phyloP scores from a whole-genome alignment of 192 early-diverging fungal genomes.

The Coemansia sp. region DNA sequence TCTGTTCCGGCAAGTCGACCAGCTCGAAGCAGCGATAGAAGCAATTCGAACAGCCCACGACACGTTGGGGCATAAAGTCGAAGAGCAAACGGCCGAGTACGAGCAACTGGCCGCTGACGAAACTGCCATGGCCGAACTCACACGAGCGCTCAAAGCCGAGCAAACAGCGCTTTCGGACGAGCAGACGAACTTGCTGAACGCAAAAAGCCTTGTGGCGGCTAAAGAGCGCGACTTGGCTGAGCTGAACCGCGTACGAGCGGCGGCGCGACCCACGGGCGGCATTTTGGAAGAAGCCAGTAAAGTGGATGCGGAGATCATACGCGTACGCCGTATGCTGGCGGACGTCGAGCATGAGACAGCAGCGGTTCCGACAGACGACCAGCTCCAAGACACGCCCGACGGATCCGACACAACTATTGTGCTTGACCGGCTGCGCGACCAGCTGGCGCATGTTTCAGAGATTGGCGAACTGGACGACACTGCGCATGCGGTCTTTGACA shows the following conservation, averaged over 20 bases:
- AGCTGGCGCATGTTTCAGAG: constrained; percentile 9
- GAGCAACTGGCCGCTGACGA: constrained; percentile 38
- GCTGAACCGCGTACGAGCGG: constrained; percentile 22
- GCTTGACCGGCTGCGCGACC: constrained; percentile 33
- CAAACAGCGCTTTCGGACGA: constrained; percentile 28
- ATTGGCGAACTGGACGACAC: constrained; percentile 9
- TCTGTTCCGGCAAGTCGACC: constrained; percentile 53
- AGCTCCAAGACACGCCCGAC: constrained; percentile 38
- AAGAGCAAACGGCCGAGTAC: constrained; percentile 39
- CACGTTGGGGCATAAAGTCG: constrained; percentile 27
- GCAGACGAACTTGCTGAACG: constrained; percentile 45
- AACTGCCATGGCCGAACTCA: constrained; percentile 23
- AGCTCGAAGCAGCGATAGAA: constrained; percentile 48
- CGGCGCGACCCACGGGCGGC: constrained; percentile 14
- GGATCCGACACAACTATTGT: constrained; percentile 33
- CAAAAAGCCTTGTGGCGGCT: constrained; percentile 36
- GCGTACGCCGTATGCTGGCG: constrained; percentile 26
- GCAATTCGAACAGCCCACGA: constrained; percentile 41
- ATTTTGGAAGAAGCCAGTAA: constrained; percentile 35
- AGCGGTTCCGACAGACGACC: constrained; percentile 27
- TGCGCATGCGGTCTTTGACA: constrained; percentile 13
- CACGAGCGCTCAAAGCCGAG: constrained; percentile 27
- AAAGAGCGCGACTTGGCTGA: constrained; percentile 53
- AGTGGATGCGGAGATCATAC: constrained; percentile 48
- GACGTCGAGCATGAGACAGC: constrained; percentile 44